These are phyloP conservation scores for Beauveria rudraprayagi DNA, from an alignment of 2,329 filamentous ascomycete genomes.

Conservation along the genomic window DNA sequence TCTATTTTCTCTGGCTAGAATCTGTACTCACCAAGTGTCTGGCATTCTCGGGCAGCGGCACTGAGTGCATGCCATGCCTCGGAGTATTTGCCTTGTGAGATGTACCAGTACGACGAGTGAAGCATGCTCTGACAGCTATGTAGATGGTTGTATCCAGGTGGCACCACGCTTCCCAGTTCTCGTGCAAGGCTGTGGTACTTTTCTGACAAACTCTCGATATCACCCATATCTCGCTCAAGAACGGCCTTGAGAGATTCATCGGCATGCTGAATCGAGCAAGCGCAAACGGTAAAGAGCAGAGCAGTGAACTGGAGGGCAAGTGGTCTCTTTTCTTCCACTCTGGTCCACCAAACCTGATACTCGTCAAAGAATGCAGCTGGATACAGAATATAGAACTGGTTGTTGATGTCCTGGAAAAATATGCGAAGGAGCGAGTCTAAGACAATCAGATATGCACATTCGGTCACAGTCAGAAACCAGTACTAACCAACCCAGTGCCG, in stretches of 20 bases:
- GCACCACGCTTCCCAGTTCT: conserved; percentile 25
- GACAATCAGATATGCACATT: neutral
- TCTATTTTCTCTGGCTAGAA: neutral
- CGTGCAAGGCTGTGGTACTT: conserved; percentile 26
- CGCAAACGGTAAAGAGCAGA: conserved; percentile 30
- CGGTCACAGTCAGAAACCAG: no score
- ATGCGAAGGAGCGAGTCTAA: conserved; percentile 30
- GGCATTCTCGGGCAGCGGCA: conserved; percentile 27
- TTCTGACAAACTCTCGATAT: conserved; percentile 22
- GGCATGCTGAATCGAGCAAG: conserved; percentile 28
- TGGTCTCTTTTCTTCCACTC: conserved; percentile 20
- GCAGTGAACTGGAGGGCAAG: conserved; percentile 30
- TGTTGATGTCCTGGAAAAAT: conserved; percentile 30
- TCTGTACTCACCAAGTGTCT: conserved; percentile 20
- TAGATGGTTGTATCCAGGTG: conserved; percentile 25
- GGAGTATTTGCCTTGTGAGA: conserved; percentile 26
- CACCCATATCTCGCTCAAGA: conserved; percentile 24
- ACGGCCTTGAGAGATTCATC: conserved; percentile 22
- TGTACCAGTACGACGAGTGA: conserved; percentile 31
- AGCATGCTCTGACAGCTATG: conserved; percentile 28
- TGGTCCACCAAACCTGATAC: conserved; percentile 29
- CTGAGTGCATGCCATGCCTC: conserved; percentile 31
- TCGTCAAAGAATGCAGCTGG: conserved; percentile 27
- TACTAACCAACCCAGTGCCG: conserved; percentile 26
- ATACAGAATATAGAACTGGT: conserved; percentile 31